Conservation (phyloP, 768 basidiomycete genomes). For the Suillus hirtellus region DNA sequence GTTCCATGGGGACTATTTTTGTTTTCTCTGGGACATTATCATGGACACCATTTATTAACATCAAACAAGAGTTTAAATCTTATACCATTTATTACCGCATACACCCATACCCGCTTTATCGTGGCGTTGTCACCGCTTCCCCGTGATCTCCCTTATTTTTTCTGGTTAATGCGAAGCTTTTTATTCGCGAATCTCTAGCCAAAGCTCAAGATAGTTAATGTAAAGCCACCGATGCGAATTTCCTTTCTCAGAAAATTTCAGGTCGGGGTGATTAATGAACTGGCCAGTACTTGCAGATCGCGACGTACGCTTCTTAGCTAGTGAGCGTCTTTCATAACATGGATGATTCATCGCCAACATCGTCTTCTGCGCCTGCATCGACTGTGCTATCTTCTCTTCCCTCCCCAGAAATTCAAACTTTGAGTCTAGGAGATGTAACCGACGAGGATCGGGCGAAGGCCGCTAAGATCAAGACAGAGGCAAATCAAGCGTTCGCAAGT, state of each 20-base stretch:
- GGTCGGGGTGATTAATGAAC: slow-evolving; percentile 9
- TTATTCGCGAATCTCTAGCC: not conserved
- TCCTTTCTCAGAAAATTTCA: slow-evolving; percentile 18
- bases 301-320: not conserved
- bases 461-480: slow-evolving; percentile 72
- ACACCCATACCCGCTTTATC: not conserved
- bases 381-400: slow-evolving; percentile 57
- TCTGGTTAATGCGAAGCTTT: slow-evolving; percentile 3
- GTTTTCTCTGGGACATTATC: not conserved
- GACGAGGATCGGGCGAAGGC: slow-evolving; percentile 73
- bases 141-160: slow-evolving; percentile 1
- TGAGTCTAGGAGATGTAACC: slow-evolving; percentile 59
- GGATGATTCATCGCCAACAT: slow-evolving; percentile 24
- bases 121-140: slow-evolving; percentile 2
- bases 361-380: slow-evolving; percentile 38
- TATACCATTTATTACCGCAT: not conserved
- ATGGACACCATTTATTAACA: not conserved
- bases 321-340: slow-evolving; percentile 14
- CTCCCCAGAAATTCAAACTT: slow-evolving; percentile 56
- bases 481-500: slow-evolving; percentile 87
- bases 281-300: slow-evolving; percentile 8
- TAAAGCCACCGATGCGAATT: slow-evolving; percentile 30
- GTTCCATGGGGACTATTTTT: not conserved
- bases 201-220: not conserved
- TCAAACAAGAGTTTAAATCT: not conserved